These are phyloP conservation scores for Dactylis glomerata DNA, from an alignment of 176 grass and related monocot genomes.

Conservation along the genomic window DNA sequence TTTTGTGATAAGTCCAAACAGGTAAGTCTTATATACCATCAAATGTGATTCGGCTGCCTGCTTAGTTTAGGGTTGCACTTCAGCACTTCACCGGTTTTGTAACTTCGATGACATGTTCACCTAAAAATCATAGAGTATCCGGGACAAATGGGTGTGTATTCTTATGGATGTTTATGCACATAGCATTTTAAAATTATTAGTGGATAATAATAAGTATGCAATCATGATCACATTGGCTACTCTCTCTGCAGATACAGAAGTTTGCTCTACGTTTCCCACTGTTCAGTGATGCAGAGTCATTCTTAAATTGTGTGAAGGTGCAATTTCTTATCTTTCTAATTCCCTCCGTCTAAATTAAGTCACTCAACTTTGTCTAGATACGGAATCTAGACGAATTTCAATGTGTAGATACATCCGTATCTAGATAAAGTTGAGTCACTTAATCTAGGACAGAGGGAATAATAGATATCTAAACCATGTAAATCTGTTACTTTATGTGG, in stretches of 20 bases:
- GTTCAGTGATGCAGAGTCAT: slow-evolving; percentile 48
- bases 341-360: too few relatives aligned
- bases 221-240: slow-evolving; percentile 13
- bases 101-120: background rate
- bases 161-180: background rate
- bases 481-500: background rate
- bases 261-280: slow-evolving; percentile 74
- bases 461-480: background rate
- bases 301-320: slow-evolving; percentile 79
- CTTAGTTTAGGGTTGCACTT: background rate
- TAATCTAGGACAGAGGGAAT: too few relatives aligned
- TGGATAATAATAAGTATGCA: background rate
- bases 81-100: slow-evolving; percentile 10
- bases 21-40: slow-evolving; percentile 45
- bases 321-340: background rate
- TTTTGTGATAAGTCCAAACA: slow-evolving; percentile 67
- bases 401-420: too few relatives aligned
- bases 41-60: slow-evolving; percentile 13
- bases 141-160: background rate
- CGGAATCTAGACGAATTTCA: too few relatives aligned
- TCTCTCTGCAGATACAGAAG: slow-evolving; percentile 70
- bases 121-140: background rate
- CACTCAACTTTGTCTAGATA: too few relatives aligned
- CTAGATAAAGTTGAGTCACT: too few relatives aligned
- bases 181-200: background rate